Base-by-base conservation (phyloP, 352 stramenopile genomes). In the Pythium phragmiticola region DNA sequence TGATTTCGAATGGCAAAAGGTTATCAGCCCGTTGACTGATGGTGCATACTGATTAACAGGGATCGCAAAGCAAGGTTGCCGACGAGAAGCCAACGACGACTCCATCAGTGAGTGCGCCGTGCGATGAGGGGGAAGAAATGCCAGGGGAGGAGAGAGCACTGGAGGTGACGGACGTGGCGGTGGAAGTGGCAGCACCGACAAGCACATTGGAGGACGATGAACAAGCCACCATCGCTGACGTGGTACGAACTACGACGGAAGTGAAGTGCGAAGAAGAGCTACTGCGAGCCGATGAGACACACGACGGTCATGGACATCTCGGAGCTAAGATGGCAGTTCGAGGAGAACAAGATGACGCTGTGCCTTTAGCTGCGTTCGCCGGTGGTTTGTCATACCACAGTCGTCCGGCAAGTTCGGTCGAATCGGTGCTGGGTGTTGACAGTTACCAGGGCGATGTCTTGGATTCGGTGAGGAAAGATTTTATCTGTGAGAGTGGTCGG, bases 361-460 rank as follows among this genome's bases (percentile, higher is more conserved):
- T 39, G 34, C 34, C 34, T 3, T 13, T 39, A 39, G 34, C 7
- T 0, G 4, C 34, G 7, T 39, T 39, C 7, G 34, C 7, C 7
- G 34, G 11, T 14, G 34, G 2, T 13, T 2, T 33, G 19, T 16
- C 16, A 33, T 26, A 36, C 46, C 46, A 21, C 39, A 19, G 11
- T 46, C 16, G 46, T 57, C 34, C 13, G 30, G 11, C 34, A 17
- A 57, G 34, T 23, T 57, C 51, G n/a, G 34, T 46, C 8, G 51
- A 34, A 21, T 43, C 51, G 12, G 28, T 47, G 7, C 17, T 30
- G 7, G 51, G 41, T 21, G 34, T 47, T n/a, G 19, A 4, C 16
- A 57, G 51, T n/a, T 46, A 57, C 9, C 51, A 57, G 34, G 37
- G 11, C 13, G 50, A 23, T 21, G 50, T 57, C 2, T 23, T 57